Conservation (phyloP, 768 basidiomycete species). For the Hygrophorus pudorinus region DNA sequence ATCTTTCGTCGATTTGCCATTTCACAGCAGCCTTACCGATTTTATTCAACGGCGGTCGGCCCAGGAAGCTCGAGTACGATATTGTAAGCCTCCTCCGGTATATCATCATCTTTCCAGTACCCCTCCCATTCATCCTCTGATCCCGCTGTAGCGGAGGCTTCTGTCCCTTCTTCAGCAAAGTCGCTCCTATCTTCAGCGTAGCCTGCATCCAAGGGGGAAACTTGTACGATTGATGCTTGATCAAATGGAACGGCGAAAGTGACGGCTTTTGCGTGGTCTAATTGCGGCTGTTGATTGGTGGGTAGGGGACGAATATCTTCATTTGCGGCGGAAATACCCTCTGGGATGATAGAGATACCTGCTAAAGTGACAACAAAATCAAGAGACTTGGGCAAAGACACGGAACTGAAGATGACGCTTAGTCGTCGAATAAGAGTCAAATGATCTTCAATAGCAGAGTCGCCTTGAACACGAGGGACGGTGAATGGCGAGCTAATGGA, state of each 20-base stretch:
- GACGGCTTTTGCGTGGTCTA: not conserved
- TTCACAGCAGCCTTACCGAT: not conserved
- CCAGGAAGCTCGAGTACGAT: constrained; percentile 5
- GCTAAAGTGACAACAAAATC: constrained; percentile 65
- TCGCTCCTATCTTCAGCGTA: constrained; percentile 19
- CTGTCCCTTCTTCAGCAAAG: constrained; percentile 7
- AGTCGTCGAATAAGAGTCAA: constrained; percentile 56
- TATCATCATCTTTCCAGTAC: constrained; percentile 32
- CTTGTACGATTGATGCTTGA: constrained; percentile 6
- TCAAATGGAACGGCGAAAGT: constrained; percentile 3
- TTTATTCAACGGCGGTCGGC: not conserved
- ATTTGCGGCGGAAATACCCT: constrained; percentile 8
- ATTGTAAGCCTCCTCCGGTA: constrained; percentile 28
- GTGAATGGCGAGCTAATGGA: not conserved
- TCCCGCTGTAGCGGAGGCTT: constrained; percentile 16
- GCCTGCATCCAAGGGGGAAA: constrained; percentile 28
- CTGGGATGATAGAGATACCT: constrained; percentile 37
- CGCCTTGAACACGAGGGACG: not conserved
- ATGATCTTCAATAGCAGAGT: constrained; percentile 25
- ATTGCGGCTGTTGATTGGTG: constrained; percentile 2
- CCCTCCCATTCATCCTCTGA: constrained; percentile 39
- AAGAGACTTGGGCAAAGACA: constrained; percentile 42
- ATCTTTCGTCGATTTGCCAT: no score
- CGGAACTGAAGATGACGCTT: constrained; percentile 69
- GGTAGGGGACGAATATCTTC: constrained; percentile 4